Evolutionary conservation across 2,329 filamentous ascomycete genomes (phyloP).

Genomic region (Penicillium janthinellum): DNA sequence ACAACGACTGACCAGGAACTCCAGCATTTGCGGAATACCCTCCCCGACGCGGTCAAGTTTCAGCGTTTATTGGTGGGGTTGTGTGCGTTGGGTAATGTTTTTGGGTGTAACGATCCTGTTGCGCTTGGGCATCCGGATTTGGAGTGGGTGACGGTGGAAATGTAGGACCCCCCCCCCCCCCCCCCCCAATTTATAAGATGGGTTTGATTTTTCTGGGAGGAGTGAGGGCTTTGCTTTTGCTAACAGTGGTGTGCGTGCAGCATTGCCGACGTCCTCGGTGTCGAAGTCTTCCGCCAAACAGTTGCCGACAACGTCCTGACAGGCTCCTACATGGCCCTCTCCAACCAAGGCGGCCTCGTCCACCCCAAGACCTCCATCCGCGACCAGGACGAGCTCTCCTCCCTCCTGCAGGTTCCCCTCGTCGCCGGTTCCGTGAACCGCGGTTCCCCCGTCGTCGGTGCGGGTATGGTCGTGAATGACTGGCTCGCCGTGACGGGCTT

Average conservation of each 20-base stretch:
- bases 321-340: constrained; percentile 93
- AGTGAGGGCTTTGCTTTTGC: background rate
- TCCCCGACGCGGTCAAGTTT: constrained; percentile 89
- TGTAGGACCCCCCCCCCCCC: constrained; percentile 44
- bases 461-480: constrained; percentile 95
- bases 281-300: constrained; percentile 74
- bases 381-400: constrained; percentile 96
- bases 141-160: constrained; percentile 97
- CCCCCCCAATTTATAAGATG: too few species aligned
- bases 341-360: constrained; percentile 94
- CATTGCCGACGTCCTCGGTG: constrained; percentile 79
- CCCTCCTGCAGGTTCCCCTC: constrained; percentile 89
- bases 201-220: background rate
- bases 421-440: constrained; percentile 94
- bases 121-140: constrained; percentile 94
- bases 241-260: constrained; percentile 22
- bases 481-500: constrained; percentile 94
- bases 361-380: constrained; percentile 96
- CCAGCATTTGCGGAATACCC: constrained; percentile 91
- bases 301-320: constrained; percentile 96
- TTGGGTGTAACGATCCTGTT: constrained; percentile 95
- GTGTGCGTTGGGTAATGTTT: constrained; percentile 94
- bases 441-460: constrained; percentile 91
- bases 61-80: constrained; percentile 97
- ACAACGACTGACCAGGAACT: constrained; percentile 97